Base-by-base conservation (phyloP, 257 asterid species). In the Gentiana straminea region DNA sequence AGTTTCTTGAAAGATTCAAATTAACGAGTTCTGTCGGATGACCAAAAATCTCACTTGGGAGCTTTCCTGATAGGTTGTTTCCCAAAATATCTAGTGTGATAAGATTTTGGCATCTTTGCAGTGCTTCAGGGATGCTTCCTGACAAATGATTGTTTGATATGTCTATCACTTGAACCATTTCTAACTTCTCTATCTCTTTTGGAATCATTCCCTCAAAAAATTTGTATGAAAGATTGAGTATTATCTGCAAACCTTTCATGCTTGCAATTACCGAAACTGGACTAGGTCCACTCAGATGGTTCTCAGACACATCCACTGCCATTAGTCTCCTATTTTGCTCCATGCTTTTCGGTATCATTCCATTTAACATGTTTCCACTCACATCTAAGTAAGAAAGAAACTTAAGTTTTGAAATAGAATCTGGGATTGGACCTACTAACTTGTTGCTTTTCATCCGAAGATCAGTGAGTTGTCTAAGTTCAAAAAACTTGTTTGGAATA, bases 221-320 rank as follows among this genome's bases (percentile, higher is more conserved):
- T 43, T 89, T 89, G 73, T 79, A 66, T 4, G 97, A 89, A 60
- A 85, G 72, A 46, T 86, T 89, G 60, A 89, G 66, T 58, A 71
- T 64, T 52, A 86, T 37, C 66, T 89, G 95, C 76, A 89, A 50
- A 51, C 69, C 81, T 81, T 71, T 81, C 77, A 83, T 51, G 51
- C 78, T 73, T 13, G 76, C 75, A 49, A 89, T 57, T 53, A 81
- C 59, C 4, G 82, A 49, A 49, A 64, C 67, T 13, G 81, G 79
- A 64, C 83, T 59, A 1, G 24, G 24, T 24, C 24, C 24, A 24
- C 24, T 24, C 24, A 24, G 24, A 24, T 24, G 24, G 24, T 24
- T 24, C 24, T 24, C 24, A 1, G 97, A 86, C 50, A 89, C 74
- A 79, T 86, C 94, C 45, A 83, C 57, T 1, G 64, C 60, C 41